Percentiles rank a stretch among this genome's conserved stretches.
These are phyloP conservation scores for Pyrenochaeta sp. DNA, from an alignment of 2,329 filamentous ascomycete genomes.

Conservation along the genomic window DNA sequence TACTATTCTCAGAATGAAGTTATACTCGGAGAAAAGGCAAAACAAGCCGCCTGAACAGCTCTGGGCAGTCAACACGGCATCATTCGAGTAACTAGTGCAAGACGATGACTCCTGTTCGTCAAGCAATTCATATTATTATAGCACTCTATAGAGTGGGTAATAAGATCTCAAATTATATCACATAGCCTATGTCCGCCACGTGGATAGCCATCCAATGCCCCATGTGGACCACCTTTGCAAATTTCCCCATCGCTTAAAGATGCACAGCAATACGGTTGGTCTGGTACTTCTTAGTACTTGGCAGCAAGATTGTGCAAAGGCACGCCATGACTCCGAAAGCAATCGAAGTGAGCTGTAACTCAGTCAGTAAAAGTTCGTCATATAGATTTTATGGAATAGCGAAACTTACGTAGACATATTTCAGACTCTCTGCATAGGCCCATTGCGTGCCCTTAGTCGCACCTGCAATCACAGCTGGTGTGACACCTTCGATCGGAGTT, in stretches of 20 bases:
- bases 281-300: conserved; percentile 44
- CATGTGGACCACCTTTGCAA: neutral
- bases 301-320: conserved; percentile 38
- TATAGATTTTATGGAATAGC: neutral
- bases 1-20: no score
- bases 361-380: neutral
- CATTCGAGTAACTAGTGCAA: no score
- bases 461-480: conserved; percentile 33
- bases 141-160: no score
- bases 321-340: conserved; percentile 42
- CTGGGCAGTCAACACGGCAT: no score
- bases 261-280: conserved; percentile 44
- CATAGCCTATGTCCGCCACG: no score
- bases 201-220: no score
- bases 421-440: conserved; percentile 41
- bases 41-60: no score
- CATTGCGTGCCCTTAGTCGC: conserved; percentile 38
- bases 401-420: conserved; percentile 38
- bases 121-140: no score
- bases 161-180: neutral
- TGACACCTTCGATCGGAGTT: conserved; percentile 33
- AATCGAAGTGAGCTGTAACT: conserved; percentile 30
- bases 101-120: no score
- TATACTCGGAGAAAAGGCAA: no score
- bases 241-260: conserved; percentile 17